Conservation (phyloP, 78 protist species). For the Protostelium mycophagum region DNA sequence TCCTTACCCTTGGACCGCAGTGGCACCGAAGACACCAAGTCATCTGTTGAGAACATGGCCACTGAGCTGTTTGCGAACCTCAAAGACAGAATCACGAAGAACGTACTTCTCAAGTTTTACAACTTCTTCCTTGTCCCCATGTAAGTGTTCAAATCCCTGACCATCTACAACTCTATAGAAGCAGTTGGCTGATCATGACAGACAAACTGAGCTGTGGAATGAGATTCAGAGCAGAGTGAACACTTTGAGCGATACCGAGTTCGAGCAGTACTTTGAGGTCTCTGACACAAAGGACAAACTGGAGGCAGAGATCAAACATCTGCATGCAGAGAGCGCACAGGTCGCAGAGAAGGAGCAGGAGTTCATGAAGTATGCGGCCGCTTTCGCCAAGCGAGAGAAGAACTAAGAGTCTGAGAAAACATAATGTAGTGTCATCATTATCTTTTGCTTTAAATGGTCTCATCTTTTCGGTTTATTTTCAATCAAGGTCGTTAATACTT, state of each 20-base stretch:
- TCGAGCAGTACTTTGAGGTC: slow-evolving; percentile 66
- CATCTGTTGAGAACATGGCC: slow-evolving; percentile 52
- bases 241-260: slow-evolving; percentile 37
- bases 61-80: slow-evolving; percentile 43
- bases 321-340: slow-evolving; percentile 27
- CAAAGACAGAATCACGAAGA: slow-evolving; percentile 62
- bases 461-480: too few relatives aligned
- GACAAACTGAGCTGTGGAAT: slow-evolving; percentile 66
- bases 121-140: slow-evolving; percentile 75
- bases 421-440: too few relatives aligned
- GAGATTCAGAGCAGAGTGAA: slow-evolving; percentile 57
- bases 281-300: slow-evolving; percentile 40
- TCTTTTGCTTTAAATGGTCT: too few relatives aligned
- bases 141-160: neutral
- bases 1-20: slow-evolving; percentile 28
- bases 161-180: neutral
- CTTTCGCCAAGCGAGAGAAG: neutral
- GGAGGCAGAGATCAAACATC: slow-evolving; percentile 47
- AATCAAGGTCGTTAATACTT: too few relatives aligned
- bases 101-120: slow-evolving; percentile 64
- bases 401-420: too few relatives aligned
- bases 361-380: slow-evolving; percentile 28
- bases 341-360: slow-evolving; percentile 37
- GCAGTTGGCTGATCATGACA: neutral
- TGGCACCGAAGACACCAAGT: slow-evolving; percentile 49